Percentiles rank a stretch among this genome's conserved stretches.
These are phyloP conservation scores for Ganoderma meredithae DNA, from an alignment of 1,284 basidiomycete species.

Conservation along the genomic window DNA sequence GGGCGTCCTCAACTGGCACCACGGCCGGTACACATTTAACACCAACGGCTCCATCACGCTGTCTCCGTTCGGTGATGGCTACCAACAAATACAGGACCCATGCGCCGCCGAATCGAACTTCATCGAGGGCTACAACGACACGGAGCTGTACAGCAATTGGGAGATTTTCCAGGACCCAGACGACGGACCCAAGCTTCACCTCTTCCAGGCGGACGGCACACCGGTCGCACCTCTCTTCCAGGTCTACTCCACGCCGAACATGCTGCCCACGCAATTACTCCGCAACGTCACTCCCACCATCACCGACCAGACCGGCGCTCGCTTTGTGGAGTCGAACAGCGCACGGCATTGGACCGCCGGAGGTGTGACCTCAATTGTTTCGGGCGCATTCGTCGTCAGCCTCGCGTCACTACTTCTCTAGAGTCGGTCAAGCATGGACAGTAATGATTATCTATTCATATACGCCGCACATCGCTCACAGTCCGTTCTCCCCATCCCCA, in stretches of 20 bases:
- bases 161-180: constrained; percentile 63
- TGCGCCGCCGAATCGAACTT: constrained; percentile 88
- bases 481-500: constrained; percentile 6
- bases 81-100: constrained; percentile 90
- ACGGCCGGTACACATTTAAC: constrained; percentile 76
- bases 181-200: constrained; percentile 66
- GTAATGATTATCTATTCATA: constrained; percentile 16
- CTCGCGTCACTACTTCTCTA: constrained; percentile 32
- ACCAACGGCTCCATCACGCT: constrained; percentile 81
- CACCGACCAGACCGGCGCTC: constrained; percentile 19
- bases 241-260: constrained; percentile 64
- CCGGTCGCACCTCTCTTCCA: constrained; percentile 68
- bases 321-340: constrained; percentile 20
- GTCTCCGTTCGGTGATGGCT: constrained; percentile 81
- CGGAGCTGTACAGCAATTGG: constrained; percentile 64
- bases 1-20: constrained; percentile 86
- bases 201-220: constrained; percentile 71
- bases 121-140: constrained; percentile 81
- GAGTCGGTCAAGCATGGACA: constrained; percentile 15
- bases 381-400: constrained; percentile 28
- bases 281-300: constrained; percentile 50
- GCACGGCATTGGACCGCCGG: constrained; percentile 28
- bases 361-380: constrained; percentile 23
- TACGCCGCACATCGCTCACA: constrained; percentile 13
- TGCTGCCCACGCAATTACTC: constrained; percentile 66